phyloP scores from a whole-genome alignment of 305 asterid species.

The Solanum hybrid region DNA sequence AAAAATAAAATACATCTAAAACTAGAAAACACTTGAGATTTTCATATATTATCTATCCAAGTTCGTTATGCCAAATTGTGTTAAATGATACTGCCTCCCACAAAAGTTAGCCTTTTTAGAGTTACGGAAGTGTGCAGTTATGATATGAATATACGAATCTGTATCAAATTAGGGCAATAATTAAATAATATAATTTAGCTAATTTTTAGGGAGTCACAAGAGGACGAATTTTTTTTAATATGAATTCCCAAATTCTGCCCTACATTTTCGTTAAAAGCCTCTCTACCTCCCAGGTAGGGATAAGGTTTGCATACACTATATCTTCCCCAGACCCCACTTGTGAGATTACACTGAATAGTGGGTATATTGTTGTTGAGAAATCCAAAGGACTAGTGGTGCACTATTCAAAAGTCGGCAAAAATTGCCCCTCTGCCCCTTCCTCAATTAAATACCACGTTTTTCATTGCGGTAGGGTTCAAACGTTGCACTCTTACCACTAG shows the following conservation, averaged over 20 bases:
- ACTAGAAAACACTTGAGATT: conserved; percentile 1
- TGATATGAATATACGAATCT: not conserved
- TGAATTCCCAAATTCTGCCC: not conserved
- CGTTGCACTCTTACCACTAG: not conserved
- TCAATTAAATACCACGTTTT: no score
- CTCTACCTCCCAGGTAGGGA: no score
- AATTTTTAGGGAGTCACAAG: not conserved
- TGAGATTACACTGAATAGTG: no score
- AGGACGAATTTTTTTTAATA: no score
- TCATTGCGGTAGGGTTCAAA: not conserved
- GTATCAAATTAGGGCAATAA: no score
- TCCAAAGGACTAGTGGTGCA: not conserved
- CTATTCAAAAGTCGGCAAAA: not conserved
- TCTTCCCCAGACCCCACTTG: no score
- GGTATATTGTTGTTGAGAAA: not conserved
- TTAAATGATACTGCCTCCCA: not conserved
- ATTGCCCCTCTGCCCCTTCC: no score
- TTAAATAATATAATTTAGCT: no score
- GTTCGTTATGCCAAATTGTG: not conserved
- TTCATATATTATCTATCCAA: not conserved
- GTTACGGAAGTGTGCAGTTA: not conserved
- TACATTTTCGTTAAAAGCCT: no score
- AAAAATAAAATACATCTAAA: not conserved
- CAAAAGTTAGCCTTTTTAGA: not conserved
- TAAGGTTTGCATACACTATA: no score